phyloP scores from a whole-genome alignment of 164 flowering plant species.

The Cinnamomum chago region DNA sequence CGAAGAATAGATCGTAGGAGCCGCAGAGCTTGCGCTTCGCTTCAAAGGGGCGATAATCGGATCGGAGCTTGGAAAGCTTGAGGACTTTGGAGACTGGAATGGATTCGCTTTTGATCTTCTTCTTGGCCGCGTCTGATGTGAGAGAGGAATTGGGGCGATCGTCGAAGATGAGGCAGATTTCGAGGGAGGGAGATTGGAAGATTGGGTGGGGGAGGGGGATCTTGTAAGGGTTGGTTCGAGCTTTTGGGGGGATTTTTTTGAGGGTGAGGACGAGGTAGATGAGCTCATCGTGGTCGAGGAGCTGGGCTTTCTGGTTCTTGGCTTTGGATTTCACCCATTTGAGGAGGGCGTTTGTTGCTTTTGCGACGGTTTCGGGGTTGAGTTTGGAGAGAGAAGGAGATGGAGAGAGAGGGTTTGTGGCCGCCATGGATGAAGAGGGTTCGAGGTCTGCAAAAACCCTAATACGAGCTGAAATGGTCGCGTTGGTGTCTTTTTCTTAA shows the following conservation, averaged over 20 bases:
- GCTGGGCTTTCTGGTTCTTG: constrained; percentile 42
- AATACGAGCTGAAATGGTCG: too few species aligned
- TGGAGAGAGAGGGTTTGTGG: not conserved
- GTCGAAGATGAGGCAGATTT: constrained; percentile 66
- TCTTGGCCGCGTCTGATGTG: constrained; percentile 44
- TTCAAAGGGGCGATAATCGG: constrained; percentile 68
- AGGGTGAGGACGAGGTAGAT: constrained; percentile 66
- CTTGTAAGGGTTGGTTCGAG: constrained; percentile 50
- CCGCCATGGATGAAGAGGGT: not conserved
- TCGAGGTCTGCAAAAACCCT: too few species aligned
- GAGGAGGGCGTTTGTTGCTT: constrained; percentile 51
- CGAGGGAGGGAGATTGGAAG: constrained; percentile 22
- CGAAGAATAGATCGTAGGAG: constrained; percentile 58
- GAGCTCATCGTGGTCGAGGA: constrained; percentile 61
- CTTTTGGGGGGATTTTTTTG: constrained; percentile 61
- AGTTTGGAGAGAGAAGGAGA: constrained; percentile 17
- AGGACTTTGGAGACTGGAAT: constrained; percentile 67
- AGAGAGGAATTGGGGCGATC: constrained; percentile 40
- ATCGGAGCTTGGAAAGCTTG: constrained; percentile 61
- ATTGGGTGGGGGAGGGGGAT: constrained; percentile 68
- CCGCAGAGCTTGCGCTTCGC: constrained; percentile 64
- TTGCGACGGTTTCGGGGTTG: constrained; percentile 22
- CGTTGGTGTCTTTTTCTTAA: too few species aligned
- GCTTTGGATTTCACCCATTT: constrained; percentile 52
- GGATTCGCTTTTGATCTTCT: constrained; percentile 43